Evolutionary conservation across 2,329 filamentous ascomycete genomes (phyloP).

Genomic region (Lasiodiplodia theobromae): DNA sequence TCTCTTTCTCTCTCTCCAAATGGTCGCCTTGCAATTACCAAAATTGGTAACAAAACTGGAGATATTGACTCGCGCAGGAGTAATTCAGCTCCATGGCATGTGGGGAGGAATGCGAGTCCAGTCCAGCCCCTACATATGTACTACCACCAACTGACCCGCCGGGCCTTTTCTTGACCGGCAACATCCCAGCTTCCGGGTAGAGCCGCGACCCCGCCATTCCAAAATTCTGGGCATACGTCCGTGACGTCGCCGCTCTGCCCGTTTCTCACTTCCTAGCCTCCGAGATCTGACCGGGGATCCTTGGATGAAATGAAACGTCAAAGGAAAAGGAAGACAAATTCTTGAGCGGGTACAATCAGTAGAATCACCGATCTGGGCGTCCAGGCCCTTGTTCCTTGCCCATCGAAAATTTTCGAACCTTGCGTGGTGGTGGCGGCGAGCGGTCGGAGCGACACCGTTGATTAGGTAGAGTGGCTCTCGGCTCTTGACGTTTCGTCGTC

Average conservation of each 20-base stretch:
- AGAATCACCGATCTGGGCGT: background rate
- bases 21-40: constrained; percentile 12
- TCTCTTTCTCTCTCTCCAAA: background rate
- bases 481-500: background rate
- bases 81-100: constrained; percentile 7
- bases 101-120: background rate
- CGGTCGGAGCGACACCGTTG: background rate
- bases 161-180: constrained; percentile 1
- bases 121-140: background rate
- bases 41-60: background rate
- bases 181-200: constrained; percentile 16
- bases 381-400: background rate
- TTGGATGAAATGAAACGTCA: background rate
- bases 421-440: background rate
- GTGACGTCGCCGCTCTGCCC: background rate
- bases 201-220: constrained; percentile 12
- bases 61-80: constrained; percentile 15
- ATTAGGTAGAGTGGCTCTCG: background rate
- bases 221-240: constrained; percentile 13
- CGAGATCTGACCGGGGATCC: background rate
- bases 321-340: background rate
- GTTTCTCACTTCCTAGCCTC: background rate
- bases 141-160: background rate
- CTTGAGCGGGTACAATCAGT: constrained; percentile 1
- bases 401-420: background rate